Conservation (phyloP, 208 protist species). For the Leishmania braziliensis region DNA sequence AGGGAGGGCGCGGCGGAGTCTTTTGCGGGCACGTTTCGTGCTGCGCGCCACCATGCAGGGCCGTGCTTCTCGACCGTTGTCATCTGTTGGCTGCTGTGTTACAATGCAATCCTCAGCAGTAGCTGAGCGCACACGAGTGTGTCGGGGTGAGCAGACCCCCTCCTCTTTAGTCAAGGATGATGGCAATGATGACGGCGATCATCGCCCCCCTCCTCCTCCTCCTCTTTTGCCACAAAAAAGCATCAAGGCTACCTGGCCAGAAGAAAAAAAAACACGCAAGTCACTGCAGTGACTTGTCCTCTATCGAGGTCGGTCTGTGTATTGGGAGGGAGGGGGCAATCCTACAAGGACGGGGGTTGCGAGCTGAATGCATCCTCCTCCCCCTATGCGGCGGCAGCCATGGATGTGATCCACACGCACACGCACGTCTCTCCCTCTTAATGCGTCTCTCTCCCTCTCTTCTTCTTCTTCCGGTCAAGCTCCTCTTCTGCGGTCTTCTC, state of each 20-base stretch:
- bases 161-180: background rate
- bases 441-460: background rate
- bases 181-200: background rate
- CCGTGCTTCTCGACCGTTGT: slow-evolving; percentile 1
- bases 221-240: background rate
- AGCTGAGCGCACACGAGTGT: background rate
- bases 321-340: background rate
- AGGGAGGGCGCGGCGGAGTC: background rate
- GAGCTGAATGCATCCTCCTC: background rate
- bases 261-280: background rate
- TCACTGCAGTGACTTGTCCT: background rate
- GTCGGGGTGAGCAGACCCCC: background rate
- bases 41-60: background rate
- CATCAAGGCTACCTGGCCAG: background rate
- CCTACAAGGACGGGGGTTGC: background rate
- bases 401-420: background rate
- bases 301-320: background rate
- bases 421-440: background rate
- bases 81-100: slow-evolving; percentile 14
- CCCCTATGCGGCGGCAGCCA: background rate
- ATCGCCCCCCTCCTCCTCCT: background rate
- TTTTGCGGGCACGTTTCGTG: background rate
- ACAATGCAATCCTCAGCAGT: background rate
- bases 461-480: background rate
- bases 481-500: background rate